Base-by-base conservation (phyloP, 2,329 filamentous ascomycete genomes). In the Phaeosphaeria sp. region DNA sequence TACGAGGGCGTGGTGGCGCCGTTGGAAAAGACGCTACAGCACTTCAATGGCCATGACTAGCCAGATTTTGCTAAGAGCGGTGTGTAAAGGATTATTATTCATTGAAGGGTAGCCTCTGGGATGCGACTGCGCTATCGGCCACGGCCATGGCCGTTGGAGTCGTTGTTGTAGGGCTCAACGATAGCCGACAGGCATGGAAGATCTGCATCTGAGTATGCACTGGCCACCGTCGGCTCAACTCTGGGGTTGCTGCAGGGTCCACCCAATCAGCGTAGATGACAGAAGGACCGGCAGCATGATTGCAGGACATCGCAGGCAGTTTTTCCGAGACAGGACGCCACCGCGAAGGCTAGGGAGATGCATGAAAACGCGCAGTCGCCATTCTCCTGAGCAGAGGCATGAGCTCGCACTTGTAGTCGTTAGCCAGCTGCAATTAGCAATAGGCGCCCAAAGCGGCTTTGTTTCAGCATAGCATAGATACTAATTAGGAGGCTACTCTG, bases 1-100 rank as follows among this genome's bases (percentile, higher is more conserved):
- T 65, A 59, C 30, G 56, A 63, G 1, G 58, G 62, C 3, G 65
- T 68, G n/a, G 57, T 67, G n/a, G 57, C 52, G n/a, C 48, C 56
- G 9, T 49, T 66, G 22, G 63, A 66, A 25, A 62, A 52, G 30
- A 63, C 54, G 3, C 30, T 66, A 23, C 54, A 46, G 22, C 55
- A 59, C 21, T 62, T 64, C 51, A 60, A 36, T 22, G 56, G 60
- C 33, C 48, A 58, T 20, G 58, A 61, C 48, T 65, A 49, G 57
- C 41, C 20, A n/a, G 6, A 11, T 6, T 30, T 11, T 30, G 25
- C 25, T 11, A 36, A 6, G n/a, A 43, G 41, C 41, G 41, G 41
- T 43, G 30, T 36, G 30, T 7, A 15, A 3, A 11, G 13, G 30
- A 36, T 36, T 11, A 36, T 36, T 6, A n/a, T n/a, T n/a, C n/a